These are phyloP conservation scores for Ophiostoma sp. DNA, from an alignment of 2,329 filamentous ascomycete species.

Conservation along the genomic window DNA sequence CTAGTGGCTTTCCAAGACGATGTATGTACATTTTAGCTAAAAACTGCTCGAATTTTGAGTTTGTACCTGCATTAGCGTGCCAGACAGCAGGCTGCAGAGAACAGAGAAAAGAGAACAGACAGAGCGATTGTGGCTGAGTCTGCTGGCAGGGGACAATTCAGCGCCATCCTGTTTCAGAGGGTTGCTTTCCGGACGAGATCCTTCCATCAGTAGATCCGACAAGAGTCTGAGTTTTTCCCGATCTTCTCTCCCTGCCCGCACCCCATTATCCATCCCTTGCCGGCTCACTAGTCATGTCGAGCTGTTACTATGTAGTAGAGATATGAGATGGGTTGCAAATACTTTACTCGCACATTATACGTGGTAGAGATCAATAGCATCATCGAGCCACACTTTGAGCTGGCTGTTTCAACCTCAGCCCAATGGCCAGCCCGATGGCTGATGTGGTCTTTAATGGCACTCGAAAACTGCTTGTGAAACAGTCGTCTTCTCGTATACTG, in stretches of 20 bases:
- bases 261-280: constrained; percentile 8
- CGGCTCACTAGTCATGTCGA: constrained; percentile 8
- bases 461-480: neutral
- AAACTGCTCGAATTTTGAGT: neutral
- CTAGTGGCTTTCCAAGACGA: neutral
- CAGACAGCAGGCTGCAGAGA: no score
- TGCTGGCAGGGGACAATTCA: neutral
- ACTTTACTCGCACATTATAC: no score
- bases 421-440: neutral
- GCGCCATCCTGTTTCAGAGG: constrained; percentile 20
- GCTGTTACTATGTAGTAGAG: neutral
- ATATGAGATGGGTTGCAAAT: neutral
- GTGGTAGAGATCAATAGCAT: neutral
- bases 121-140: constrained; percentile 6
- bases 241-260: constrained; percentile 12
- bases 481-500: constrained; percentile 10
- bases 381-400: neutral
- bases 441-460: neutral
- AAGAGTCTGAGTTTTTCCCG: neutral
- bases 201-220: neutral
- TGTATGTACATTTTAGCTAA: neutral
- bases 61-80: constrained; percentile 13
- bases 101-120: neutral
- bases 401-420: neutral
- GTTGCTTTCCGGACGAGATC: constrained; percentile 20